Percentiles rank a stretch among this genome's conserved stretches.
Evolutionary conservation across 495 filamentous ascomycete species (phyloP).

Genomic region (Poronia punctata): DNA sequence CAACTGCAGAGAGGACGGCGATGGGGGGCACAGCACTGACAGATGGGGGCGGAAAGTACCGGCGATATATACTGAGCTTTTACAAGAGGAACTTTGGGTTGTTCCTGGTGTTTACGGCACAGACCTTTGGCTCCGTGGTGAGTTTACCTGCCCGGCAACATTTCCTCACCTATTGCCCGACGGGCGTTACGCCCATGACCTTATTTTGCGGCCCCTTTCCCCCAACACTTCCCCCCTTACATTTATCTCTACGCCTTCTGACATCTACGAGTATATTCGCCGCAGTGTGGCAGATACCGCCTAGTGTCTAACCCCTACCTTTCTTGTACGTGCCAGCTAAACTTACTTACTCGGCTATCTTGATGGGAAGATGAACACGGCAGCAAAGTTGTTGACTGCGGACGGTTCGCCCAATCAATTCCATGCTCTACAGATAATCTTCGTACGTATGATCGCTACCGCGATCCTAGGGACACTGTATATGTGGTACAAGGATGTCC

Average conservation of each 20-base stretch:
- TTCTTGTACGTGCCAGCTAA: not conserved
- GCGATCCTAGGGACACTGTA: constrained; percentile 57
- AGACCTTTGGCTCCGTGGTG: constrained; percentile 60
- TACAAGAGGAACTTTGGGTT: constrained; percentile 55
- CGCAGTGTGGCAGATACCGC: not conserved
- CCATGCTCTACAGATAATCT: constrained; percentile 75
- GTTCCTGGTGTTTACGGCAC: constrained; percentile 60
- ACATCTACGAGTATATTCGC: not conserved
- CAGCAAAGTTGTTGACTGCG: constrained; percentile 60
- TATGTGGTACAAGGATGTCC: constrained; percentile 62
- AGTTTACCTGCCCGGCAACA: too few species aligned
- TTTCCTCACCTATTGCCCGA: too few species aligned
- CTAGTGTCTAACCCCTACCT: not conserved
- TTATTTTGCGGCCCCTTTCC: too few species aligned
- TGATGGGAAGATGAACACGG: constrained; percentile 55
- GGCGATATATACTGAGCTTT: constrained; percentile 5
- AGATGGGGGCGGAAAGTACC: not conserved
- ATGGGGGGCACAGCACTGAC: too few species aligned
- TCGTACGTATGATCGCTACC: constrained; percentile 72
- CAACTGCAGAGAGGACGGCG: too few species aligned
- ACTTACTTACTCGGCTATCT: not conserved
- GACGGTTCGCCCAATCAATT: constrained; percentile 45
- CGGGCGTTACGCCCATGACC: too few species aligned
- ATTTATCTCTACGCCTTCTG: not conserved
- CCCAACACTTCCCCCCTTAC: not conserved